Conservation (phyloP, 1,284 basidiomycete species). For the Boletellus deceptivus region DNA sequence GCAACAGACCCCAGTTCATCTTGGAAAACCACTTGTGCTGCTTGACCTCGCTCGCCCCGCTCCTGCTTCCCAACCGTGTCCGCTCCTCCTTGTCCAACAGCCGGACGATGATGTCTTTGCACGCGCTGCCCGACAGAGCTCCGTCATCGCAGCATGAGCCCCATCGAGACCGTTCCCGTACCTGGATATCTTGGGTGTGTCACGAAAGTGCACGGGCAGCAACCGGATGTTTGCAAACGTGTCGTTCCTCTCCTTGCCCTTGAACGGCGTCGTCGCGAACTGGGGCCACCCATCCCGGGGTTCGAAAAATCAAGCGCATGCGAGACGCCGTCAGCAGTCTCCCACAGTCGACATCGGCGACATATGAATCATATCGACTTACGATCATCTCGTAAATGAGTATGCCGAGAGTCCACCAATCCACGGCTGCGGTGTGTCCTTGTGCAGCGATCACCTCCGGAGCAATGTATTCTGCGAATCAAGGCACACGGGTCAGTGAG, state of each 20-base stretch:
- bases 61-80: conserved; percentile 85
- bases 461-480: conserved; percentile 87
- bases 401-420: conserved; percentile 99
- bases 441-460: conserved; percentile 98
- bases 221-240: conserved; percentile 96
- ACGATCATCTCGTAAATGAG: conserved; percentile 99
- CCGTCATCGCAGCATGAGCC: conserved; percentile 7
- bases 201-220: conserved; percentile 86
- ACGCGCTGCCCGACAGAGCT: conserved; percentile 49
- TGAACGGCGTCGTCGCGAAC: conserved; percentile 99
- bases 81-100: conserved; percentile 93
- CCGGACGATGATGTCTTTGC: conserved; percentile 87
- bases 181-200: conserved; percentile 81
- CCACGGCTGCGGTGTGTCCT: conserved; percentile 97
- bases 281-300: conserved; percentile 33
- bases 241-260: conserved; percentile 90
- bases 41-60: conserved; percentile 97
- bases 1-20: conserved; percentile 94
- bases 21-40: conserved; percentile 98
- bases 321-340: conserved; percentile 16
- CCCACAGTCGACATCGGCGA: conserved; percentile 16
- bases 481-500: conserved; percentile 25
- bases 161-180: conserved; percentile 43
- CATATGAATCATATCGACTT: conserved; percentile 43
- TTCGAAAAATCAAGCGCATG: conserved; percentile 12